Evolutionary conservation across 805 yeast species (phyloP), one percentile per base, ranked within the genome.

Genomic region (Blastobotrys mokoenaii): DNA sequence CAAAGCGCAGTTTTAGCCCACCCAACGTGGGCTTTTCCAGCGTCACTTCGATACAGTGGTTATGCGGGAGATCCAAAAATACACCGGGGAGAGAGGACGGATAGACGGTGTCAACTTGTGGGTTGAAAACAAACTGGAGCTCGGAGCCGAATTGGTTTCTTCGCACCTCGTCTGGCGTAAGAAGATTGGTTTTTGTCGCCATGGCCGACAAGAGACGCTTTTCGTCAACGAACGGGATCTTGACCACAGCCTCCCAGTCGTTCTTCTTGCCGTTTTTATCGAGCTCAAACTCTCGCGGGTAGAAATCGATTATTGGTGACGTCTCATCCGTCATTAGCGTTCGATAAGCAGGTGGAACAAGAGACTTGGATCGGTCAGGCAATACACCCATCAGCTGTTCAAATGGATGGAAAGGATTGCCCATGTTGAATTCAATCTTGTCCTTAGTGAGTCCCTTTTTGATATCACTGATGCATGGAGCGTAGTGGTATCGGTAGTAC

Each of bases 361-460:
- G 73, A 39, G 72, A 69, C 44, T 76, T 78, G 3, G 97, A 88
- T 70, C 97, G 79, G 17, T 90, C 96, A 1, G 98, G 98, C 53
- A 93, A 70, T 17, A 93, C 98, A 15, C 96, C 90, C 98, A 90
- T 93, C 56, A 93, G 74, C 68, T 93, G 98, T 62, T 93, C 90
- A 64, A 86, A 90, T 9, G 98, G 98, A 49, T 70, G 77, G 69
- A 93, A 87, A 0, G 98, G 98, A 3, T 61, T 62, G 5, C 95
- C 89, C 52, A 71, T 63, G 12, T 80, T 79, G 55, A 89, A 88
- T 30, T 69, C 61, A 47, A 84, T 72, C 48, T 73, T 66, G 45
- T 76, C 75, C 40, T 80, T 74, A 10, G 51, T 51, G 44, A 90
- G 70, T 41, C 96, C 97, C 46, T 72, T 68, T 30, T 74, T 64